A percentile compares a stretch with the other conserved stretches of the same genome.
These are phyloP conservation scores for Stachybotrys echinatus DNA, from an alignment of 2,329 filamentous ascomycete species.

Conservation along the genomic window DNA sequence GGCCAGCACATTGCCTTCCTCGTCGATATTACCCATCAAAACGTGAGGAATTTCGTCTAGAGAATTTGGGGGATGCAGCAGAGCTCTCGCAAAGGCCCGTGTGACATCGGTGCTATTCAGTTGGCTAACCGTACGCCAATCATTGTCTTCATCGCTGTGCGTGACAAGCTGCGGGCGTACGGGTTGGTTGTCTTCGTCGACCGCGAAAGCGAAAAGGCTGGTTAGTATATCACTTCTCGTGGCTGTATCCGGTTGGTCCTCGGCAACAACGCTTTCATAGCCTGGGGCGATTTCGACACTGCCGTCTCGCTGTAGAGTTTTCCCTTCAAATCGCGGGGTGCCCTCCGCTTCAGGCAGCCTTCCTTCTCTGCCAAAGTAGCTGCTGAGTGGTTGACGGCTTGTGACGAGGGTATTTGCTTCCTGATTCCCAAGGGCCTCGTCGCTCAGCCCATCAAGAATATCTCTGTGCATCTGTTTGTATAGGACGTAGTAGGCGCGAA, in stretches of 20 bases:
- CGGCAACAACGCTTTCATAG: conserved; percentile 49
- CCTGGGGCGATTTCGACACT: conserved; percentile 60
- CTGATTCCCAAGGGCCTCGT: conserved; percentile 69
- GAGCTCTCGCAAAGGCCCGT: conserved; percentile 34
- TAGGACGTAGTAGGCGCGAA: conserved; percentile 85
- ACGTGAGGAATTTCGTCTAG: conserved; percentile 37
- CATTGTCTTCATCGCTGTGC: conserved; percentile 24
- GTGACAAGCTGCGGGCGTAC: conserved; percentile 18
- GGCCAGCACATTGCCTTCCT: conserved; percentile 6
- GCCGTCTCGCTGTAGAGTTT: conserved; percentile 56
- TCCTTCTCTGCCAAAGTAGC: conserved; percentile 67
- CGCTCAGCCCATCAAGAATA: conserved; percentile 70
- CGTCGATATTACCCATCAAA: conserved; percentile 26
- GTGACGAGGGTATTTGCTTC: conserved; percentile 73
- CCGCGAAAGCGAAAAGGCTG: conserved; percentile 39
- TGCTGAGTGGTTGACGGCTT: conserved; percentile 70
- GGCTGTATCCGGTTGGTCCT: conserved; percentile 55
- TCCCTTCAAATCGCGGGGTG: conserved; percentile 56
- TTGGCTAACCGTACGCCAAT: conserved; percentile 27
- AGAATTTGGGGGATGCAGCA: conserved; percentile 39
- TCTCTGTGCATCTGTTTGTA: conserved; percentile 88
- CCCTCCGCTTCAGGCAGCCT: conserved; percentile 59
- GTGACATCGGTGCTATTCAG: conserved; percentile 24
- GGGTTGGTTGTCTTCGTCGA: background rate
- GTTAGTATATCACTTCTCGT: conserved; percentile 56